phyloP scores from a whole-genome alignment of 495 filamentous ascomycete genomes.

The Lentithecium fluviatile region DNA sequence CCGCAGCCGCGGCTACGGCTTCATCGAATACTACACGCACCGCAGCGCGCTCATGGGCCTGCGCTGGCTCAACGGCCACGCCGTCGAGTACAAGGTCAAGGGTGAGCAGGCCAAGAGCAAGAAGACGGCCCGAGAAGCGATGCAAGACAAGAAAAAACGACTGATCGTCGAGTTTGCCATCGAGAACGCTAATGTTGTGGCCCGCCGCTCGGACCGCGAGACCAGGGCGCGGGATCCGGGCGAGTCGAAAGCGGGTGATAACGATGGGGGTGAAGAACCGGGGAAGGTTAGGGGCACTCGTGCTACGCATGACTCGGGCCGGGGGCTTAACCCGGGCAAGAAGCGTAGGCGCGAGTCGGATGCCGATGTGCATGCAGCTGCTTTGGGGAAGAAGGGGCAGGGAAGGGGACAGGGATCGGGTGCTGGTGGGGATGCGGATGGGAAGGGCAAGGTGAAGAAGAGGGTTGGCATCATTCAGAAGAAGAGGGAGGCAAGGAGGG shows the following conservation, averaged over 20 bases:
- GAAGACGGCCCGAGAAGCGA: conserved; percentile 44
- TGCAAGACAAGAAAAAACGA: conserved; percentile 65
- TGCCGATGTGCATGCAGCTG: neutral
- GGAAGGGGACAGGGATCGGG: conserved; percentile 22
- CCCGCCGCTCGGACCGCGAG: conserved; percentile 70
- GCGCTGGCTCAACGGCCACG: conserved; percentile 86
- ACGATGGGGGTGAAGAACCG: conserved; percentile 25
- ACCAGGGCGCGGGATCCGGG: conserved; percentile 53
- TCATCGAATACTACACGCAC: conserved; percentile 94
- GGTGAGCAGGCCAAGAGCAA: conserved; percentile 38
- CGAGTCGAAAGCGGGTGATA: conserved; percentile 18
- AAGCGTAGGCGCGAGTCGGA: conserved; percentile 25
- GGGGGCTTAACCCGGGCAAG: neutral
- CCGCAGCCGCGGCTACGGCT: conserved; percentile 88
- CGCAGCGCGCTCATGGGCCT: conserved; percentile 94
- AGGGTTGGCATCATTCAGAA: conserved; percentile 65
- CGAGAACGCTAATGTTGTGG: conserved; percentile 93
- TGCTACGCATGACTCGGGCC: conserved; percentile 18
- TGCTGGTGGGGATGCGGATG: conserved; percentile 11
- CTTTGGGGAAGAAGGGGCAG: conserved; percentile 3
- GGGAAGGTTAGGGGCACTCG: neutral
- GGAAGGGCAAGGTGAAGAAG: conserved; percentile 57
- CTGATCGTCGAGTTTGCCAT: conserved; percentile 97
- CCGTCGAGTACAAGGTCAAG: conserved; percentile 49
- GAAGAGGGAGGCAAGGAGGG: conserved; percentile 61